Percentiles rank a stretch among this genome's conserved stretches.
phyloP scores from a whole-genome alignment of 148 eudicot species.

The Nepenthes mirabilis region DNA sequence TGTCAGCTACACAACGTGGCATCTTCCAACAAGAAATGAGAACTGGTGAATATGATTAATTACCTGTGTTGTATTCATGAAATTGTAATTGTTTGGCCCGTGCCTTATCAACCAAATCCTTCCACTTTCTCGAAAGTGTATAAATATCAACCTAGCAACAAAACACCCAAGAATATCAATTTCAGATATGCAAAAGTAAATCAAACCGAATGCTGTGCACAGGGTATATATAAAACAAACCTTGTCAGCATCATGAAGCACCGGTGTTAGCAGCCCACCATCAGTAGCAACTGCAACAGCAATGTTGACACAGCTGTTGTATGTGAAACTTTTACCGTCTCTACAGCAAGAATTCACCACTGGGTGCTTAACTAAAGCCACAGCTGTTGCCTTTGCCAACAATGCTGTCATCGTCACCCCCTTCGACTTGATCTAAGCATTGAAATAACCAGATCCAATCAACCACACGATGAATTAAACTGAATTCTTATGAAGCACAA shows the following conservation, averaged over 20 bases:
- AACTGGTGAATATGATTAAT: background rate
- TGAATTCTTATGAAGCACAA: too few species aligned
- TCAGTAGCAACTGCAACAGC: constrained; percentile 94
- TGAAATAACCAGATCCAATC: constrained; percentile 5
- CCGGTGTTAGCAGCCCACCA: constrained; percentile 88
- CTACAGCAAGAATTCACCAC: constrained; percentile 93
- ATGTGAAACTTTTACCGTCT: constrained; percentile 96
- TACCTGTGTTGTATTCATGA: constrained; percentile 69
- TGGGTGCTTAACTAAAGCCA: constrained; percentile 79
- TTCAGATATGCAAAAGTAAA: background rate
- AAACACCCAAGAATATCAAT: background rate
- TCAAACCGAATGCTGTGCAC: background rate
- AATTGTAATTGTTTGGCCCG: constrained; percentile 82
- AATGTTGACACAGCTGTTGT: constrained; percentile 76
- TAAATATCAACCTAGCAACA: constrained; percentile 53
- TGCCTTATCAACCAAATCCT: constrained; percentile 95
- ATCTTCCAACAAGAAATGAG: background rate
- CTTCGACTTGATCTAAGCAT: constrained; percentile 60
- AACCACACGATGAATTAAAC: background rate
- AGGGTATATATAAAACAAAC: constrained; percentile 15
- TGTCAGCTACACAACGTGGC: too few species aligned
- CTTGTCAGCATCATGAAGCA: constrained; percentile 90
- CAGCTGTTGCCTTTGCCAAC: constrained; percentile 89
- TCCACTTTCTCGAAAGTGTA: constrained; percentile 81
- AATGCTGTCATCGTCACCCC: constrained; percentile 98